Evolutionary conservation across 139 green algal species (phyloP), one percentile per base, ranked within the genome.

Genomic region (Raphidocelis subcapitata): DNA sequence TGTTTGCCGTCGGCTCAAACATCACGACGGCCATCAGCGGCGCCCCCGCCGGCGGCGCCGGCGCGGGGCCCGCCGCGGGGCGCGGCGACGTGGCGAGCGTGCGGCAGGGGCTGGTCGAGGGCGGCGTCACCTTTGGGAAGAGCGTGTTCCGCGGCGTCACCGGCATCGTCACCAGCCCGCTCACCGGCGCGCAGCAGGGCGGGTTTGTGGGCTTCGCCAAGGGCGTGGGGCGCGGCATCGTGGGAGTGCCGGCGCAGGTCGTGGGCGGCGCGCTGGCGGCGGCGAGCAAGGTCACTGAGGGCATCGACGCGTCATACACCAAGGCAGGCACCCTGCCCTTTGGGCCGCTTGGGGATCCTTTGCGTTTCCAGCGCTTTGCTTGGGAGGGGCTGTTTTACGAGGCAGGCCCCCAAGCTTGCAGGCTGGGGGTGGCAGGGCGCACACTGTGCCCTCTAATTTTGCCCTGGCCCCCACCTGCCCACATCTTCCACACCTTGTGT

Each of bases 81-180:
- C 49, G 72, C 15, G 51, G 57, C 18, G 59, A 68, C 31, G 69
- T 84, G 47, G 31, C 23, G 37, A 73, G 73, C 66, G 35, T 94
- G 32, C 81, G 85, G 8, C 85, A 91, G 28, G 93, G 92, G 15
- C 61, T 98, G 62, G 33, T 91, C 31, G 87, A 94, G 79, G 93
- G 93, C 5, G 86, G 80, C 29, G 78, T 82, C 1, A 87, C 90
- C 3, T 76, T 97, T 2, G 91, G 84, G 36, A 82, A 87, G 61
- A 79, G 83, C 36, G 33, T 97, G 33, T 76, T 84, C 63, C 80
- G 49, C 12, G 92, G 94, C 14, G 83, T 94, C 28, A 83, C 81
- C 23, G 94, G 94, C 32, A 82, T 98, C 5, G 72, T 98, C 16
- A 80, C 81, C n/a, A 92, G 93, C 78, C 94, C 94, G 18, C 21